Percentiles rank a stretch among this genome's conserved stretches.
Conservation (phyloP, 2,329 filamentous ascomycete species). For the Pyrenophora tritici-repentis region DNA sequence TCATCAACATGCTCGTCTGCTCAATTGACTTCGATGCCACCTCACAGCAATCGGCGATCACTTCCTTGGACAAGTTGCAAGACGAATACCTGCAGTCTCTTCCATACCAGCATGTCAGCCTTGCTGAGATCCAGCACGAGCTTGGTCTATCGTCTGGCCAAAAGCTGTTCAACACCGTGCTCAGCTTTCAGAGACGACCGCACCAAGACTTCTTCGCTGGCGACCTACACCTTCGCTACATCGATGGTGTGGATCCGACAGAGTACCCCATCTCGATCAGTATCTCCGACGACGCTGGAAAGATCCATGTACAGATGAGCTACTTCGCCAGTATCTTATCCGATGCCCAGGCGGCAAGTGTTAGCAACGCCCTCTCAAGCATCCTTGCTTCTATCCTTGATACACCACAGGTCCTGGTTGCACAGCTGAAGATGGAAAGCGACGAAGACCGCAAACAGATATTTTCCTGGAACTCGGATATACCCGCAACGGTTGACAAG, state of each 20-base stretch:
- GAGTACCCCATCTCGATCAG: background rate
- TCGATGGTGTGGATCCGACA: background rate
- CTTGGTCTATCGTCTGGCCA: conserved; percentile 30
- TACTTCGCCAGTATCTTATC: conserved; percentile 1
- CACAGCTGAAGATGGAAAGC: background rate
- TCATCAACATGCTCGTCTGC: conserved; percentile 51
- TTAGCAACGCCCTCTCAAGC: background rate
- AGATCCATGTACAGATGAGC: background rate
- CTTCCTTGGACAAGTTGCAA: conserved; percentile 12
- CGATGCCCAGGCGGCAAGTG: background rate
- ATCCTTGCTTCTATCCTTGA: background rate
- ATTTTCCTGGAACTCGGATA: background rate
- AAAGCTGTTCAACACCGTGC: conserved; percentile 50
- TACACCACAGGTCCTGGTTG: background rate
- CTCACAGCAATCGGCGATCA: background rate
- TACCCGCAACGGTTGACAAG: background rate
- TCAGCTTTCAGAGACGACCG: background rate
- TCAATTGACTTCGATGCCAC: conserved; percentile 37
- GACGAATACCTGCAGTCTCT: conserved; percentile 21
- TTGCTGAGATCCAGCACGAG: conserved; percentile 52
- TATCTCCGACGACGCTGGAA: background rate
- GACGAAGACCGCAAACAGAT: background rate
- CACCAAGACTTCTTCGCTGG: conserved; percentile 1
- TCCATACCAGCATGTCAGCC: conserved; percentile 22
- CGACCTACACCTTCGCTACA: conserved; percentile 1